A percentile compares a stretch with the other conserved stretches of the same genome.
These are phyloP conservation scores for barrel medic (Medicago truncatula) DNA, from an alignment of 306 rosid genomes.

Conservation along the genomic window DNA sequence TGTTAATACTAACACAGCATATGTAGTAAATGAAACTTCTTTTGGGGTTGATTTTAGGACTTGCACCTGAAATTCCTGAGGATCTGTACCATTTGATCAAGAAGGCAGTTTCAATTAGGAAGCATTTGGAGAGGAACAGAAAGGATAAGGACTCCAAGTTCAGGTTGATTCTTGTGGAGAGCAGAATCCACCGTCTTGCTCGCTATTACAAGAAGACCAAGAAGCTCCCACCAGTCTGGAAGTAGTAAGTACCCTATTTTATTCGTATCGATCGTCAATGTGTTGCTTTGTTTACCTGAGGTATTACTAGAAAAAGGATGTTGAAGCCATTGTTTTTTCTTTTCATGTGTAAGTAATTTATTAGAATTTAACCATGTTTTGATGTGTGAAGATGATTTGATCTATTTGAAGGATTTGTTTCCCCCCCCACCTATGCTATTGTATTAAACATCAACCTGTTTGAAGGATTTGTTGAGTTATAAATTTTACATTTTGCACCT, in stretches of 20 bases:
- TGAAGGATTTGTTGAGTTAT: too few species aligned
- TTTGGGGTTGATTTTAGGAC: slow-evolving; percentile 52
- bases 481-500: background rate
- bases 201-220: slow-evolving; percentile 90
- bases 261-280: background rate
- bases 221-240: slow-evolving; percentile 95
- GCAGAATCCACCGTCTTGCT: slow-evolving; percentile 90
- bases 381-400: background rate
- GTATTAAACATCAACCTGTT: too few species aligned
- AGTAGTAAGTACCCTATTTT: slow-evolving; percentile 61
- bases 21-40: background rate
- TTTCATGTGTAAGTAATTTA: background rate
- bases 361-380: background rate
- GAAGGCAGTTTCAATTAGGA: slow-evolving; percentile 83
- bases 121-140: slow-evolving; percentile 91
- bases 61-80: slow-evolving; percentile 95
- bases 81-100: slow-evolving; percentile 91
- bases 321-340: background rate
- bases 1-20: background rate
- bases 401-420: background rate
- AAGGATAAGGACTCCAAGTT: slow-evolving; percentile 92
- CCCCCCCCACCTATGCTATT: background rate
- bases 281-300: background rate
- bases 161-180: slow-evolving; percentile 86
- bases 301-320: background rate